Evolutionary conservation across 2,329 filamentous ascomycete genomes (phyloP), one percentile per base, ranked within the genome.

Genomic region (Fusarium sp.): DNA sequence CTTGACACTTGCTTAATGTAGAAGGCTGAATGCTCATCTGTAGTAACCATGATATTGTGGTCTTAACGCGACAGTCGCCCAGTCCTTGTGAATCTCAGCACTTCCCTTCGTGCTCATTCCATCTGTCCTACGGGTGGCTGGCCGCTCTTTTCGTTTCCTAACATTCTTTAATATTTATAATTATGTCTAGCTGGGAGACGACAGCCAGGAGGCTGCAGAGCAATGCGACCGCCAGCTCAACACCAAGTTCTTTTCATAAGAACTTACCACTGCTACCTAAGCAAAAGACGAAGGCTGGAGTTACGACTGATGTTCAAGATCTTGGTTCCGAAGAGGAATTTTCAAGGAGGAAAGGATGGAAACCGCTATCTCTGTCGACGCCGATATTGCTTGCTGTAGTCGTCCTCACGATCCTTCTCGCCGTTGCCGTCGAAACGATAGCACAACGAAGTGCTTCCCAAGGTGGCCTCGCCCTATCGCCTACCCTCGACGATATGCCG

Each of bases 401-500:
- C 0, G 15, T 77, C 0, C 51, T 79, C 0, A 82, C 81, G 0
- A 51, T 83, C 32, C 55, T 73, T 0, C 63, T 88, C 0, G 83
- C 85, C 1, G 72, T 75, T 0, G 57, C 81, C 0, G 73, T 89
- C 0, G 84, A 87, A 56, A 67, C 79, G 0, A 68, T 88, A 0
- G 79, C 84, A 0, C 73, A 77, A 3, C 75, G 72, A 0, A 85
- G 82, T 51, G 63, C 78, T 9, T 47, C 69, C 0, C 56, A 84
- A 14, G 79, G 82, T 0, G 87, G 85, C 0, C 62, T 84, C 0
- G 76, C 76, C 0, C 61, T 82, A 0, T 76, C 77, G 0, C 40
- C 65, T 0, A 61, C 74, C 0, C 40, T 62, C 0, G 55, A 79
- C 0, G 76, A 75, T 0, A 72, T 88, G 0, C 79, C 86, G 0